A percentile compares a stretch with the other conserved stretches of the same genome.
These are phyloP conservation scores for Boletellus ananiceps DNA, from an alignment of 768 basidiomycete species.

Conservation along the genomic window DNA sequence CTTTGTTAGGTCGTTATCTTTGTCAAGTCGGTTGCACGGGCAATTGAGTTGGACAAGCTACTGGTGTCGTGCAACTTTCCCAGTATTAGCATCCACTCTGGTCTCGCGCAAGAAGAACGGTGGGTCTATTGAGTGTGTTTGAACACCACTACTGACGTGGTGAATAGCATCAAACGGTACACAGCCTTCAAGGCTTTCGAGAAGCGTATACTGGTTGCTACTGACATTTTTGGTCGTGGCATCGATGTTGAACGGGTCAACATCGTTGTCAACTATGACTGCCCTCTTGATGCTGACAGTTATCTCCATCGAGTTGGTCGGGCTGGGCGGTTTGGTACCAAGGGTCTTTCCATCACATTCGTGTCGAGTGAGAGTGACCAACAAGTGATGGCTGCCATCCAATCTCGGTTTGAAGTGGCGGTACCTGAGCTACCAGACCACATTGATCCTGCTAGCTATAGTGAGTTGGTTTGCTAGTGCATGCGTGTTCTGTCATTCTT, in stretches of 20 bases:
- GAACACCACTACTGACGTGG: constrained; percentile 3
- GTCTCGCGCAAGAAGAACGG: constrained; percentile 94
- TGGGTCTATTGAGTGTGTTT: constrained; percentile 36
- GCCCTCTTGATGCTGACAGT: constrained; percentile 93
- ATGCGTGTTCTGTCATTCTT: neutral
- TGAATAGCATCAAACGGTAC: constrained; percentile 81
- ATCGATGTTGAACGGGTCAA: constrained; percentile 99
- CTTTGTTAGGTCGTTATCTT: constrained; percentile 89
- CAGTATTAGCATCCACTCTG: constrained; percentile 95
- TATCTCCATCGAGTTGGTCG: constrained; percentile 99
- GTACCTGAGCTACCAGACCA: constrained; percentile 92
- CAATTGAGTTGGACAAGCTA: constrained; percentile 93
- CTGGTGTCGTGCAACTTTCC: constrained; percentile 98
- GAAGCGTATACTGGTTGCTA: constrained; percentile 97
- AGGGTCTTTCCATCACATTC: constrained; percentile 97
- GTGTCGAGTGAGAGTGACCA: constrained; percentile 89
- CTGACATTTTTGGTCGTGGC: constrained; percentile 98
- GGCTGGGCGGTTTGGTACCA: constrained; percentile 98
- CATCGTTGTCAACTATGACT: constrained; percentile 99
- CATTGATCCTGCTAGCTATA: constrained; percentile 94
- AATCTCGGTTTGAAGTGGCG: constrained; percentile 95
- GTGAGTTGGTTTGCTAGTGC: constrained; percentile 44
- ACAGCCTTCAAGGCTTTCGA: constrained; percentile 99
- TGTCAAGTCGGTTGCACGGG: constrained; percentile 96
- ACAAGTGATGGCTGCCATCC: constrained; percentile 92